Base-by-base conservation (phyloP, 768 basidiomycete genomes). In the Lentinus tigrinus region DNA sequence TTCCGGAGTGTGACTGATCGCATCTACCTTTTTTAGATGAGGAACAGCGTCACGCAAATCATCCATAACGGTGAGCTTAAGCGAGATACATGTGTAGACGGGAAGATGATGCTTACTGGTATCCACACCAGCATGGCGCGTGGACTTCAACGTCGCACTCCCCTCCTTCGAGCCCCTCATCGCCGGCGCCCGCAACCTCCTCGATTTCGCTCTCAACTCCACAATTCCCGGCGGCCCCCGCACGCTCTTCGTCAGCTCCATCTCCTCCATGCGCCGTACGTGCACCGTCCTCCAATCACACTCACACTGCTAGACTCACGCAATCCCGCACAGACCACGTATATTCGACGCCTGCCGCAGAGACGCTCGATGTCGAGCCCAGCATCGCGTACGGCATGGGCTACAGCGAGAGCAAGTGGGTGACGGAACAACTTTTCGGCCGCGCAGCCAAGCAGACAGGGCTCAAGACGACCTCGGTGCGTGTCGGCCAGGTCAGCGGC, bases 81-180 rank as follows among this genome's bases (percentile, higher is more conserved):
- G 31, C 34, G 23, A 13, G 19, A 7, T 24, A 6, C 9, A 10
- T 10, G 9, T 19, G 19, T 14, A 11, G 5, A n/a, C 3, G 14
- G 39, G 14, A 28, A 52, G 34, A 42, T 21, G 24, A 19, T 26
- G 21, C 10, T 27, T 36, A 10, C 9, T 13, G 13, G 7, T 14
- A 5, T 37, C 1, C 19, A 9, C 5, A 31, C 11, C 27, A 63
- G 77, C 74, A 1, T 78, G 75, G 78, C 60, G 69, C 10, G 64
- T 80, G 4, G 71, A 80, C 47, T 79, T 79, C 61, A 78, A 79
- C 36, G 58, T 74, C 6, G 65, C 73, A 0, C 62, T 79, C 3
- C 34, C 57, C 0, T 77, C 77, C 1, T 78, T 73, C 55, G 74
- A 78, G 52, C 61, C 72, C 0, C 70, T 73, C 39, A 56, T 80